Evolutionary conservation across 2,329 filamentous ascomycete species (phyloP).

Genomic region (Alternaria gansuensis): DNA sequence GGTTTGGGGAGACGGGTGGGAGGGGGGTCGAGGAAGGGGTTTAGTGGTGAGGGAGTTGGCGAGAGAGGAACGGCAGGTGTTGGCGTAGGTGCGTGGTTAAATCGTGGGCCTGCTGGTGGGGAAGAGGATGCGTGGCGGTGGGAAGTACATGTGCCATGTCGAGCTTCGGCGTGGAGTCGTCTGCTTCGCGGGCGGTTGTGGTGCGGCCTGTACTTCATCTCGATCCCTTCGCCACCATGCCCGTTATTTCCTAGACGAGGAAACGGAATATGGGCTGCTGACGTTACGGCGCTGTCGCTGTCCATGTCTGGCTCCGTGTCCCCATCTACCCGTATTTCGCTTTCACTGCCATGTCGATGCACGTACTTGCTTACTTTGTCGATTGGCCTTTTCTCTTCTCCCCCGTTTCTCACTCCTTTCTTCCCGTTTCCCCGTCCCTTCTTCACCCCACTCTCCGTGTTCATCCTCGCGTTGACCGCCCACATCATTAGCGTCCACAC

Average conservation of each 20-base stretch:
- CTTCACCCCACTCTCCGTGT: not conserved
- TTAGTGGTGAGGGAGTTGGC: not conserved
- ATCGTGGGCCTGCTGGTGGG: not conserved
- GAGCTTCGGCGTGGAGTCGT: not conserved
- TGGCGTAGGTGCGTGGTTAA: not conserved
- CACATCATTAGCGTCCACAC: slow-evolving; percentile 24
- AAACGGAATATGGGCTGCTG: not conserved
- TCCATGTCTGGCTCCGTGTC: not conserved
- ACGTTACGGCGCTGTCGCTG: not conserved
- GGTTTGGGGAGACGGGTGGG: not conserved
- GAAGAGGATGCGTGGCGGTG: not conserved
- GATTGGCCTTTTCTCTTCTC: slow-evolving; percentile 19
- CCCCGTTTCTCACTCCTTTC: not conserved
- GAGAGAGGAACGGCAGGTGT: not conserved
- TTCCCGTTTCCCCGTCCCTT: not conserved
- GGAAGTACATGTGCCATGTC: not conserved
- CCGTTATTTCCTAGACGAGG: not conserved
- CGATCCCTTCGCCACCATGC: not conserved
- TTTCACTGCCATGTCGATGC: not conserved
- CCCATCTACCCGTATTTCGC: not conserved
- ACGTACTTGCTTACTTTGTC: slow-evolving; percentile 30
- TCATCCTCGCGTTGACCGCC: slow-evolving; percentile 19
- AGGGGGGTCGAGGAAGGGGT: slow-evolving; percentile 9
- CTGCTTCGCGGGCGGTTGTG: not conserved
- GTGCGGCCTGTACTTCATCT: not conserved